Evolutionary conservation across 257 asterid genomes (phyloP), one percentile per base, ranked within the genome.

Genomic region (Ehretia macrophylla): DNA sequence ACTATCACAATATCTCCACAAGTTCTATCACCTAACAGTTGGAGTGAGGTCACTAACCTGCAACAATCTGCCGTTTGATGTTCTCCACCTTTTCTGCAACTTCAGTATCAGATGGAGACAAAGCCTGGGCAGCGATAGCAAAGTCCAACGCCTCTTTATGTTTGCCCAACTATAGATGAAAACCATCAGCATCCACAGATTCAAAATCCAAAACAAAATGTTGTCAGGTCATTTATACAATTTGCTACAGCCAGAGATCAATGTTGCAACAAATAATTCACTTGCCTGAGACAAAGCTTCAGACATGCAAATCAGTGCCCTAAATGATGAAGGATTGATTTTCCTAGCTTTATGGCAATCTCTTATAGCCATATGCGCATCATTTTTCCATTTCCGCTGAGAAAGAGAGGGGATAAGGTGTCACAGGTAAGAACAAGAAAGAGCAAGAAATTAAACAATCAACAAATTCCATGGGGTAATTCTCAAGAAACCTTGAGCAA

Each of bases 331-430:
- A 56, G 90, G 83, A 64, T 83, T 72, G 56, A 85, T 67, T 69
- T 72, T 81, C 59, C 87, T 78, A 71, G 97, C 99, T 71, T 75
- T 73, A 69, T 74, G 80, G 69, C 93, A 89, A 73, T 93, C 99
- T 83, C 92, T 81, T 65, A 89, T 76, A 50, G 97, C 91, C 94
- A 93, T 80, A 73, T 87, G 82, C 8, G 81, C 73, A 71, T 93
- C 97, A 80, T 75, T 83, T 80, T 78, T 90, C 97, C 97, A 93
- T 68, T 72, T 80, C 47, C 97, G 76, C 99, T 93, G 82, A 48
- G 58, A 60, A 63, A 69, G 23, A 53, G 9, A 32, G 22, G 18
- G 40, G 14, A 16, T 16, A 48, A 50, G 47, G 10, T 38, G 56
- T 68, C 54, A 20, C 16, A 46, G 12, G 14, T 66, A 37, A 51